phyloP scores from a whole-genome alignment of 352 stramenopile genomes.

The Thraustotheca clavata region DNA sequence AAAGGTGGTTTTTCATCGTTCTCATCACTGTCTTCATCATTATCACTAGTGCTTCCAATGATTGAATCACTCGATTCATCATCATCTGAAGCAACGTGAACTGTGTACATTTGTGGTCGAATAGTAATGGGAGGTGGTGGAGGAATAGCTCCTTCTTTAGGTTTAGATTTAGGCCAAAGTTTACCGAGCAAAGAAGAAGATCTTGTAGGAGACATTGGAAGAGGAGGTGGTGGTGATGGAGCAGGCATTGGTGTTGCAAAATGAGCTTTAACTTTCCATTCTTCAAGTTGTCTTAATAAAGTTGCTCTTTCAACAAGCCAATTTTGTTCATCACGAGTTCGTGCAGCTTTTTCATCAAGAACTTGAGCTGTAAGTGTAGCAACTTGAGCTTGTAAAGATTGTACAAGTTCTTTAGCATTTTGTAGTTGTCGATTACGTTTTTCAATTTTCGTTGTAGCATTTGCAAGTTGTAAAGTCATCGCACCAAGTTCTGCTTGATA shows the following conservation, averaged over 20 bases:
- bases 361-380: background rate
- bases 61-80: slow-evolving; percentile 84
- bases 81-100: slow-evolving; percentile 45
- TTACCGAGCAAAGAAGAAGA: slow-evolving; percentile 12
- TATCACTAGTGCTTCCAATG: slow-evolving; percentile 53
- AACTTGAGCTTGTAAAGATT: slow-evolving; percentile 4
- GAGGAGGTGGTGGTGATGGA: background rate
- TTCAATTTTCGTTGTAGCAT: background rate
- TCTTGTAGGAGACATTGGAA: background rate
- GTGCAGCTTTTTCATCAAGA: background rate
- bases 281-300: background rate
- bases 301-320: background rate
- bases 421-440: slow-evolving; percentile 21
- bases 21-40: slow-evolving; percentile 1
- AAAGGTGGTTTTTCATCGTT: slow-evolving; percentile 9
- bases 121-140: background rate
- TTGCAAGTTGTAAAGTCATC: slow-evolving; percentile 2
- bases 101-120: slow-evolving; percentile 71
- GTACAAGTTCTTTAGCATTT: slow-evolving; percentile 16
- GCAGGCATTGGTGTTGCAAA: background rate
- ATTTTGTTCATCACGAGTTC: background rate
- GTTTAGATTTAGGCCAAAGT: slow-evolving; percentile 15
- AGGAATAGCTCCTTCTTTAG: background rate
- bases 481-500: slow-evolving; percentile 21
- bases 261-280: background rate